Evolutionary conservation across 805 yeast genomes (phyloP).

Genomic region (Schwanniomyces sp.): DNA sequence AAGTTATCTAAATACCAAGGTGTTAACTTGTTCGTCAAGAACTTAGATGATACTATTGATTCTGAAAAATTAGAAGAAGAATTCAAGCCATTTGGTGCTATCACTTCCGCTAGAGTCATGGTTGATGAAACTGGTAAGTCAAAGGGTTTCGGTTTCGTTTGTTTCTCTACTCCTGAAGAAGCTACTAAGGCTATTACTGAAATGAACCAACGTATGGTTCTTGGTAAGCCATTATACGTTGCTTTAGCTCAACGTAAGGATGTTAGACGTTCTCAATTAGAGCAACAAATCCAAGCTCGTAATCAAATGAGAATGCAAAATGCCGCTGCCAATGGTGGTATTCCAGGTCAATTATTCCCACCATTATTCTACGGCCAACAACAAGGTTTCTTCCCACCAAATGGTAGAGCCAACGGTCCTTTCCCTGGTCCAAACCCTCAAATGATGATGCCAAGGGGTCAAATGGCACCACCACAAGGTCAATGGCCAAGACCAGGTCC

Average conservation of each 20-base stretch:
- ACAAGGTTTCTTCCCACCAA: constrained; percentile 82
- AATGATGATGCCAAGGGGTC: constrained; percentile 73
- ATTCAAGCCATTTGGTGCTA: constrained; percentile 89
- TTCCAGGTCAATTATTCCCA: constrained; percentile 83
- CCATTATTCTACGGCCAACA: constrained; percentile 88
- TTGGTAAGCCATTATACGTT: constrained; percentile 95
- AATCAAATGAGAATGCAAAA: constrained; percentile 98
- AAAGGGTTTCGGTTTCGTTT: constrained; percentile 97
- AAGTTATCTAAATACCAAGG: constrained; percentile 94
- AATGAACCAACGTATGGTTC: constrained; percentile 96
- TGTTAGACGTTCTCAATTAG: constrained; percentile 93
- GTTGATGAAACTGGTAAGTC: constrained; percentile 92
- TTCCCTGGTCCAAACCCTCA: constrained; percentile 81
- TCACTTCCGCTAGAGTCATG: constrained; percentile 96
- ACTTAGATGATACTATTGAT: constrained; percentile 90
- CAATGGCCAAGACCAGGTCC: constrained; percentile 76
- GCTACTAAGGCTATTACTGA: constrained; percentile 98
- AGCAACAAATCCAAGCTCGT: constrained; percentile 97
- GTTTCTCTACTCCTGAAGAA: constrained; percentile 97
- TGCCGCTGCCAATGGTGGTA: constrained; percentile 83
- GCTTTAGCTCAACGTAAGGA: constrained; percentile 99
- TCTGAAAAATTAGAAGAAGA: constrained; percentile 91
- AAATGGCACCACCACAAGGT: constrained; percentile 62
- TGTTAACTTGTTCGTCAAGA: constrained; percentile 94
- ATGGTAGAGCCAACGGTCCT: constrained; percentile 73